Percentiles rank a stretch among this genome's conserved stretches.
These are phyloP conservation scores for Notholithocarpus densiflorus DNA, from an alignment of 306 rosid species.

Conservation along the genomic window DNA sequence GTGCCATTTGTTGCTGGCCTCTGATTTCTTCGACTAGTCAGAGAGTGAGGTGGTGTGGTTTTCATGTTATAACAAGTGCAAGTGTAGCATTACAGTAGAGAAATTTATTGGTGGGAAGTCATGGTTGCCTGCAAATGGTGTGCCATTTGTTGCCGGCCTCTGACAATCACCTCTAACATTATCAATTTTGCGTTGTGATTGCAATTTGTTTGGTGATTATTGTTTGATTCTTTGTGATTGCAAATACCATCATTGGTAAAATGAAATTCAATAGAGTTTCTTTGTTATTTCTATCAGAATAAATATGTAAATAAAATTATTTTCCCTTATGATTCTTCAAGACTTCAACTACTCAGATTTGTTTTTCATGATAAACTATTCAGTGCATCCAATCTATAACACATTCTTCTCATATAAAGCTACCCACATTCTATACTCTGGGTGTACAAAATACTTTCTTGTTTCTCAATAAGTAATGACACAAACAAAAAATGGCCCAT, in stretches of 20 bases:
- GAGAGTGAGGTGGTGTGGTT: constrained; percentile 51
- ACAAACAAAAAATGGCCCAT: too few species aligned
- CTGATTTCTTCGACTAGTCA: constrained; percentile 30
- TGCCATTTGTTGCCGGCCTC: constrained; percentile 37
- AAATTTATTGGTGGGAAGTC: constrained; percentile 45
- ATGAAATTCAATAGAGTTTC: too few species aligned
- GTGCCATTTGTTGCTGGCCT: constrained; percentile 40
- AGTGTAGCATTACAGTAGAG: constrained; percentile 32
- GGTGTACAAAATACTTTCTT: too few species aligned
- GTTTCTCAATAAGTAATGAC: too few species aligned
- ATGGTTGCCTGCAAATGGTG: constrained; percentile 45
- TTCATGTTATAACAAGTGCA: constrained; percentile 28
- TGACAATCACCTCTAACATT: not conserved
- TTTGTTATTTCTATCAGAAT: too few species aligned
- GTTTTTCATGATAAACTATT: too few species aligned
- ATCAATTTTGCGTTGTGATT: not conserved
- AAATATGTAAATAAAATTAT: not conserved
- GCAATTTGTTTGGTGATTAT: not conserved
- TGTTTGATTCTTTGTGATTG: not conserved
- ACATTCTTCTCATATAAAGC: too few species aligned
- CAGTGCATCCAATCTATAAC: too few species aligned
- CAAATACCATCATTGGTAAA: too few species aligned
- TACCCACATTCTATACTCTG: too few species aligned
- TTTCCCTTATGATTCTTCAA: too few species aligned
- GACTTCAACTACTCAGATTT: too few species aligned